Percentiles rank a stretch among this genome's conserved stretches.
Conservation (phyloP, 495 filamentous ascomycete species). For the Penicillium daleae region DNA sequence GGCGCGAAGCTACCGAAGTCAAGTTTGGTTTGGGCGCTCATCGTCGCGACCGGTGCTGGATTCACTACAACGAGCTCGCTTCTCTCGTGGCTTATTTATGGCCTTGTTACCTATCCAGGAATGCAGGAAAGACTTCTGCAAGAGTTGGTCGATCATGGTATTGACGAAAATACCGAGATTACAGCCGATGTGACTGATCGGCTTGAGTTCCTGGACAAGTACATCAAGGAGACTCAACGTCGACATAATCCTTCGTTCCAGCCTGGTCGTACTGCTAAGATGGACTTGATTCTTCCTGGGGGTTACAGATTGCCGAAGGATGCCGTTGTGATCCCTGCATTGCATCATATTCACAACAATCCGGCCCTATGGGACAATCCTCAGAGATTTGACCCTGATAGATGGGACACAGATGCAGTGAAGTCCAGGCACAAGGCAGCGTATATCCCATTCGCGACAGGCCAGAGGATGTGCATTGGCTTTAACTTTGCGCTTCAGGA, state of each 20-base stretch:
- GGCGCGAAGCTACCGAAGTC: conserved; percentile 54
- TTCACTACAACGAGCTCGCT: conserved; percentile 58
- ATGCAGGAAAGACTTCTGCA: conserved; percentile 57
- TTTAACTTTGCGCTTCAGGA: conserved; percentile 63
- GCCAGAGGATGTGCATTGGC: conserved; percentile 56
- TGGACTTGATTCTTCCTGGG: conserved; percentile 56
- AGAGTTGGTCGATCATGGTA: conserved; percentile 55
- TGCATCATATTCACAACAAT: conserved; percentile 59
- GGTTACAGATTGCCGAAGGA: conserved; percentile 56
- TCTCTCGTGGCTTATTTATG: conserved; percentile 58
- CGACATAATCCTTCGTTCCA: conserved; percentile 60
- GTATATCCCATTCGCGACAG: conserved; percentile 58
- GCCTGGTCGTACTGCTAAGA: conserved; percentile 54
- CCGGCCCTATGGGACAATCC: conserved; percentile 56
- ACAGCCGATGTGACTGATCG: conserved; percentile 44
- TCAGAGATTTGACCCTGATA: conserved; percentile 53
- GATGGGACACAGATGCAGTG: conserved; percentile 56
- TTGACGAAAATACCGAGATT: conserved; percentile 38
- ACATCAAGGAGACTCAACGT: conserved; percentile 61
- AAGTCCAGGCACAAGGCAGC: conserved; percentile 46
- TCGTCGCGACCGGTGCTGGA: conserved; percentile 52
- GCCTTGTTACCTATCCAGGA: conserved; percentile 49
- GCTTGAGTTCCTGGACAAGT: conserved; percentile 55
- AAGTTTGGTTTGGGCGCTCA: conserved; percentile 32
- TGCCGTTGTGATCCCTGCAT: conserved; percentile 49